Evolutionary conservation across 2,329 filamentous ascomycete species (phyloP).

Genomic region (Alternaria tenuissima): DNA sequence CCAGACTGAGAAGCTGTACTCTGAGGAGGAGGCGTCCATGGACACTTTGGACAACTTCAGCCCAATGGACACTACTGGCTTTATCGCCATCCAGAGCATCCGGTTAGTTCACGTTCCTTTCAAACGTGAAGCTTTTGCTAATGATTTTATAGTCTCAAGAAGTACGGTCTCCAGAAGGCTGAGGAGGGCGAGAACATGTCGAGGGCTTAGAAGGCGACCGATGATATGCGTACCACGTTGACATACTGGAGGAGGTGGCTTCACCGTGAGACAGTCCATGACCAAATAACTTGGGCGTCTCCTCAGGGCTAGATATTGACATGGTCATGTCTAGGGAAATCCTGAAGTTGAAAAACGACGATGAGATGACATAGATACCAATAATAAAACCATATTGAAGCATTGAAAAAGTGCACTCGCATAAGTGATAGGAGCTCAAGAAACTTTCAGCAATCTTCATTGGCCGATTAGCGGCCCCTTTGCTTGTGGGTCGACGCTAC

Average conservation of each 20-base stretch:
- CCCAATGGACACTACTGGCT: conserved; percentile 71
- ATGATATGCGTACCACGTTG: background rate
- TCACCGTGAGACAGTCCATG: background rate
- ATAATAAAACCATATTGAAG: background rate
- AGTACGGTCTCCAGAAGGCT: conserved; percentile 50
- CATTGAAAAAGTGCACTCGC: background rate
- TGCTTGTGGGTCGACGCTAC: background rate
- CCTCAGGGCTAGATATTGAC: background rate
- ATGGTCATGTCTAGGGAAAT: background rate
- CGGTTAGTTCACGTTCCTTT: conserved; percentile 13
- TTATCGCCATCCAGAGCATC: conserved; percentile 75
- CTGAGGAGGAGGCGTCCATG: conserved; percentile 71
- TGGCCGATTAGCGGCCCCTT: background rate
- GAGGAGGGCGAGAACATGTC: conserved; percentile 47
- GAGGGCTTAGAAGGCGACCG: conserved; percentile 23
- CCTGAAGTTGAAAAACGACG: background rate
- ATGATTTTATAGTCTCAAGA: conserved; percentile 47
- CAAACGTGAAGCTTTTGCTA: background rate
- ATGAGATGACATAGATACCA: conserved; percentile 1
- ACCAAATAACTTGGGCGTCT: background rate
- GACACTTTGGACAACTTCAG: conserved; percentile 74
- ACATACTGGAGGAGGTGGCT: background rate
- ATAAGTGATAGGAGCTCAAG: background rate
- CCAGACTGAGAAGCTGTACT: conserved; percentile 75
- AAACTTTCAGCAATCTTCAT: background rate